Conservation (phyloP, 116 monocot genomes). For the Zostera marina region DNA sequence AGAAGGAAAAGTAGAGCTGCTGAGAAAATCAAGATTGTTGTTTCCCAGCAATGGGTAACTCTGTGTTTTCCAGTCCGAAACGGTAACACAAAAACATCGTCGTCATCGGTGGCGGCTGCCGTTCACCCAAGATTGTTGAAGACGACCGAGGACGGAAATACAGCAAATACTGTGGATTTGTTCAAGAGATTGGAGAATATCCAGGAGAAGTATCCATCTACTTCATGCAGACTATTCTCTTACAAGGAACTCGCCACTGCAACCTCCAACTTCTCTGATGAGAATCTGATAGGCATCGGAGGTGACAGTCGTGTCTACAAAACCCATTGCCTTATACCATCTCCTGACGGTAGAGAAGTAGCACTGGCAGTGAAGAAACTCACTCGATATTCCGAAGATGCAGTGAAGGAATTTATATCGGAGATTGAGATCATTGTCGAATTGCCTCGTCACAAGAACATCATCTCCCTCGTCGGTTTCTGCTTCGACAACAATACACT, state of each 20-base stretch:
- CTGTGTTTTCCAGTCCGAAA: slow-evolving; percentile 35
- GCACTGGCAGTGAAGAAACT: slow-evolving; percentile 64
- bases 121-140: slow-evolving; percentile 28
- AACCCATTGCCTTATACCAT: slow-evolving; percentile 12
- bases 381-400: slow-evolving; percentile 44
- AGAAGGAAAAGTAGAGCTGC: slow-evolving; percentile 7
- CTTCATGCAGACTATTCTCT: slow-evolving; percentile 25
- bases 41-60: slow-evolving; percentile 23
- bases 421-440: slow-evolving; percentile 65
- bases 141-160: neutral
- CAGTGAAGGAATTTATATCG: slow-evolving; percentile 37
- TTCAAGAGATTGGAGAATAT: slow-evolving; percentile 21
- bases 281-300: slow-evolving; percentile 66
- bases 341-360: slow-evolving; percentile 36
- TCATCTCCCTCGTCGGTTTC: slow-evolving; percentile 58
- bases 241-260: slow-evolving; percentile 22
- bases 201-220: slow-evolving; percentile 30
- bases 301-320: slow-evolving; percentile 69
- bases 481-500: slow-evolving; percentile 44
- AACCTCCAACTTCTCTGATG: slow-evolving; percentile 41
- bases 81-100: too few species aligned
- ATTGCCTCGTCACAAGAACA: slow-evolving; percentile 42
- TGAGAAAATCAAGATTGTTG: slow-evolving; percentile 12
- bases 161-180: slow-evolving; percentile 2
- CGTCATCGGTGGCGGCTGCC: slow-evolving; percentile 9